Base-by-base conservation (phyloP, 495 filamentous ascomycete species). In the Penicillium canescens region DNA sequence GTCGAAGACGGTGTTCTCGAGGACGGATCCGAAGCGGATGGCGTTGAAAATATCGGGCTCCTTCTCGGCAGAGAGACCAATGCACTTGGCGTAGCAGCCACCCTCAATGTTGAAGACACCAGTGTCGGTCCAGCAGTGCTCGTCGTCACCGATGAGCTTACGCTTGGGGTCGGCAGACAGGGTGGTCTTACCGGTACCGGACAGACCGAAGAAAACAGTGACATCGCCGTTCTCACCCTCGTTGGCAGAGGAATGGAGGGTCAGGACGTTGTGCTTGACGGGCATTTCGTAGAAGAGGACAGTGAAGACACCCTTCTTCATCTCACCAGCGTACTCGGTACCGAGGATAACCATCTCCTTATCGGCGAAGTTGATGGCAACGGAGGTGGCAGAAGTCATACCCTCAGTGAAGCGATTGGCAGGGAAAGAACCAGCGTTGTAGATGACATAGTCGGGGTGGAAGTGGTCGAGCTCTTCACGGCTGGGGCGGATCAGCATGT, bases 261-360 rank as follows among this genome's bases (percentile, higher is more conserved):
- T 98, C 43, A 98, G 80, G 58, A 98, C 92, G 75, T 98, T 96
- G 84, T 98, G 94, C 83, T 96, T 97, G 55, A 98, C 88, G 48
- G 94, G 94, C 89, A 97, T 97, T 81, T 98, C 94, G 80, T 98
- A 98, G 83, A 97, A 98, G 63, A 98, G 83, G 54, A 98, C 90
- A 46, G 94, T 98, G 84, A 98, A 98, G 76, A 98, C 82, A 71
- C 94, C 95, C 86, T 98, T 98, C 86, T 98, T 98, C 94, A 98
- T 98, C 83, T 97, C 93, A 65, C 94, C 94, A 54, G 94, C 94
- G 70, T 98, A 98, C 82, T 98, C 94, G 36, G 94, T 98, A 68
- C 94, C 94, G 45, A 98, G 86, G 74, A 98, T 98, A 62, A 98
- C 94, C 94, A 98, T 87, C 79, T 93, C 89, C 81, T 90, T 90